Percentiles rank a stretch among this genome's conserved stretches.
phyloP scores from a whole-genome alignment of 352 stramenopile genomes.

The Phytophthora kernoviae region DNA sequence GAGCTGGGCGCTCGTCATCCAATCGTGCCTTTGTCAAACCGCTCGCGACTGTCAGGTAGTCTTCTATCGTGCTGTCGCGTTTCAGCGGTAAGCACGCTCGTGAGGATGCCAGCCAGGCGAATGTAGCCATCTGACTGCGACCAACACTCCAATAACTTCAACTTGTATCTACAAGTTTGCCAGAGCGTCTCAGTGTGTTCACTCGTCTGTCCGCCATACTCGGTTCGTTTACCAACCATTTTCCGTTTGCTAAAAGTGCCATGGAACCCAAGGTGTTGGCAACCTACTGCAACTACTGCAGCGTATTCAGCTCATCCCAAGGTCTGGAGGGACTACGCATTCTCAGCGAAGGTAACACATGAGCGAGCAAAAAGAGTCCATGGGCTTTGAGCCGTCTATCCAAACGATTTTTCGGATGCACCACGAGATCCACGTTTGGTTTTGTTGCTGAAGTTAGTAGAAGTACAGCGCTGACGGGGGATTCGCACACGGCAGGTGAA shows the following conservation, averaged over 20 bases:
- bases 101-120: not conserved
- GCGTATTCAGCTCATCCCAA: not conserved
- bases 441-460: slow-evolving; percentile 30
- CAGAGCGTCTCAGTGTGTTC: not conserved
- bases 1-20: not conserved
- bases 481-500: not conserved
- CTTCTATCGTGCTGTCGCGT: not conserved
- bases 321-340: too few relatives aligned
- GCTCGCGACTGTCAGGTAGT: not conserved
- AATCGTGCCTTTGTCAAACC: not conserved
- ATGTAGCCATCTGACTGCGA: slow-evolving; percentile 27
- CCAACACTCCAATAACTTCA: too few relatives aligned
- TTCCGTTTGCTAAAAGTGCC: slow-evolving; percentile 10
- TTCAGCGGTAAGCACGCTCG: not conserved
- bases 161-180: not conserved
- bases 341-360: slow-evolving; percentile 20
- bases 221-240: not conserved
- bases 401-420: slow-evolving; percentile 48
- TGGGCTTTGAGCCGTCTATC: slow-evolving; percentile 34
- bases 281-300: not conserved
- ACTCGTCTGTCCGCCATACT: slow-evolving; percentile 15
- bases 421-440: slow-evolving; percentile 26
- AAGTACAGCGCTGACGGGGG: slow-evolving; percentile 10
- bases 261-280: not conserved
- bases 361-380: slow-evolving; percentile 24